Conservation (phyloP, 371 early-diverging fungal genomes). For the Mucor sp. region DNA sequence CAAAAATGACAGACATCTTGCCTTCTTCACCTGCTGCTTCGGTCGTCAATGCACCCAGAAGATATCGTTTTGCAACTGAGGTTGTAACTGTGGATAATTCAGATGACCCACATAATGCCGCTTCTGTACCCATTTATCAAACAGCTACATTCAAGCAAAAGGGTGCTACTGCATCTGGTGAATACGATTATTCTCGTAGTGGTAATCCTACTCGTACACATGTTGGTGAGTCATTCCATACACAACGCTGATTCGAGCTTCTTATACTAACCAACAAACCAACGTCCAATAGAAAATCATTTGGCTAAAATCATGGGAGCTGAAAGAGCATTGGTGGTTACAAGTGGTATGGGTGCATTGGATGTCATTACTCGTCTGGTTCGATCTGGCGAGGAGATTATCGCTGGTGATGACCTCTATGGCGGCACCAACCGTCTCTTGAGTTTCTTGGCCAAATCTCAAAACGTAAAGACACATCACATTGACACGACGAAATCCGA, state of each 20-base stretch:
- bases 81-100: slow-evolving; percentile 81
- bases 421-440: slow-evolving; percentile 89
- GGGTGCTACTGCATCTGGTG: slow-evolving; percentile 77
- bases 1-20: slow-evolving; percentile 28
- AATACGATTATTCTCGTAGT: slow-evolving; percentile 91
- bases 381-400: slow-evolving; percentile 79
- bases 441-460: slow-evolving; percentile 66
- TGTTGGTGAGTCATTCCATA: slow-evolving; percentile 58
- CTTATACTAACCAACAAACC: background rate
- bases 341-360: slow-evolving; percentile 90
- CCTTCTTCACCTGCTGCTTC: slow-evolving; percentile 44
- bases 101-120: slow-evolving; percentile 88
- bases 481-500: slow-evolving; percentile 78
- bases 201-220: slow-evolving; percentile 92
- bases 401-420: slow-evolving; percentile 90
- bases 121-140: slow-evolving; percentile 95
- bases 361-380: slow-evolving; percentile 85
- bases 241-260: too few species aligned
- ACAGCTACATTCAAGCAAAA: slow-evolving; percentile 95
- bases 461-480: slow-evolving; percentile 79
- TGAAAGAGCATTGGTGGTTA: slow-evolving; percentile 73
- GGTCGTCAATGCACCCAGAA: slow-evolving; percentile 35
- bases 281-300: slow-evolving; percentile 66
- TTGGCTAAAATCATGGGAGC: slow-evolving; percentile 86
- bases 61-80: slow-evolving; percentile 86